Conservation (phyloP, 2,329 filamentous ascomycete genomes). For the Septoria petroselini region DNA sequence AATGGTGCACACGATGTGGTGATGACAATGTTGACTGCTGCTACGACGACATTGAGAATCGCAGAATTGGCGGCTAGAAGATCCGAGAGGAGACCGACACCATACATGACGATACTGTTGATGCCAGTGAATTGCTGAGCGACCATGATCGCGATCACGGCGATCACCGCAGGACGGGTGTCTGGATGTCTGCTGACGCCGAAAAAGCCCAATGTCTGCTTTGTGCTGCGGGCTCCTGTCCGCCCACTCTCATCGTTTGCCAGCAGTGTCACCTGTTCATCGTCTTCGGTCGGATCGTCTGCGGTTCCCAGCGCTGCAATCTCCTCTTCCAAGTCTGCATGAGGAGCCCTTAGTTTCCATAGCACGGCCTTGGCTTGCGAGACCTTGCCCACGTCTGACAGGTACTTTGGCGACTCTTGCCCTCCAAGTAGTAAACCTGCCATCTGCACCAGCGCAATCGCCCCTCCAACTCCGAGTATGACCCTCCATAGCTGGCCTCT, state of each 20-base stretch:
- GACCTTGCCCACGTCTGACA: conserved; percentile 64
- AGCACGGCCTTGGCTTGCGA: conserved; percentile 64
- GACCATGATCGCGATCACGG: conserved; percentile 88
- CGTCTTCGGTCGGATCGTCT: conserved; percentile 37
- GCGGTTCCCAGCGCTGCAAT: conserved; percentile 46
- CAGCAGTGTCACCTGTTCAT: conserved; percentile 61
- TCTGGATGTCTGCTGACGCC: conserved; percentile 63
- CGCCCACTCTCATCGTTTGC: conserved; percentile 14
- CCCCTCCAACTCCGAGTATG: conserved; percentile 71
- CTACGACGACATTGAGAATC: conserved; percentile 82
- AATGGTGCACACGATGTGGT: conserved; percentile 79
- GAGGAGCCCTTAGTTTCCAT: conserved; percentile 69
- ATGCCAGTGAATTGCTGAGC: conserved; percentile 88
- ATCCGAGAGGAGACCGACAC: conserved; percentile 78
- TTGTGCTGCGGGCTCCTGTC: conserved; percentile 3
- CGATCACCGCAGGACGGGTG: conserved; percentile 78
- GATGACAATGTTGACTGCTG: conserved; percentile 77
- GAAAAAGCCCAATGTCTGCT: conserved; percentile 43
- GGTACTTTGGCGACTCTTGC: conserved; percentile 84
- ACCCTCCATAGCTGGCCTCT: conserved; percentile 75
- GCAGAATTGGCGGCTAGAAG: conserved; percentile 79
- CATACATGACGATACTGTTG: conserved; percentile 99
- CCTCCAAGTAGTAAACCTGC: conserved; percentile 67
- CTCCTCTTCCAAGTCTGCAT: conserved; percentile 70
- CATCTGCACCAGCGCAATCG: conserved; percentile 65